Conservation (phyloP, 352 stramenopile genomes). For the Saprolegnia diclina region DNA sequence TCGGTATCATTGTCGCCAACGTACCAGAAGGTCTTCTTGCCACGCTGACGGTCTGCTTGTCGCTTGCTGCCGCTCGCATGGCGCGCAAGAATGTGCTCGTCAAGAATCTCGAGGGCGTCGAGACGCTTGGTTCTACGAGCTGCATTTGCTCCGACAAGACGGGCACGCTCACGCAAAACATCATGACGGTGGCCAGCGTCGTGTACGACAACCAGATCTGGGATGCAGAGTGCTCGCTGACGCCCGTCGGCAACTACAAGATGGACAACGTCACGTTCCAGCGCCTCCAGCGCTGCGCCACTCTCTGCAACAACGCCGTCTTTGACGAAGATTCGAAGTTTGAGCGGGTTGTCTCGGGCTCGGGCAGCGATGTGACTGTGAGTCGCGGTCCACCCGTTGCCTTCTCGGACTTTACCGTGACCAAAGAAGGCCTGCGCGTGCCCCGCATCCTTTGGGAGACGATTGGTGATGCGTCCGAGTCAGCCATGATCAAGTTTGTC, state of each 20-base stretch:
- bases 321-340: slow-evolving; percentile 80
- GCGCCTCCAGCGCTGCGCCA: slow-evolving; percentile 74
- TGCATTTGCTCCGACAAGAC: slow-evolving; percentile 96
- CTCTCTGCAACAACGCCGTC: slow-evolving; percentile 87
- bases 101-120: slow-evolving; percentile 91
- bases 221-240: slow-evolving; percentile 75
- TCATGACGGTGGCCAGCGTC: slow-evolving; percentile 92
- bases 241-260: slow-evolving; percentile 52
- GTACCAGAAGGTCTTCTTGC: slow-evolving; percentile 88
- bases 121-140: slow-evolving; percentile 89
- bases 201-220: slow-evolving; percentile 60
- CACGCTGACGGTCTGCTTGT: slow-evolving; percentile 90
- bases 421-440: slow-evolving; percentile 34
- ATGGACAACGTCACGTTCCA: slow-evolving; percentile 45
- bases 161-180: slow-evolving; percentile 90
- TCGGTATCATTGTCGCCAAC: slow-evolving; percentile 94
- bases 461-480: slow-evolving; percentile 74
- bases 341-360: slow-evolving; percentile 33
- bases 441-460: slow-evolving; percentile 42
- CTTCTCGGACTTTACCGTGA: slow-evolving; percentile 51
- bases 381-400: slow-evolving; percentile 31
- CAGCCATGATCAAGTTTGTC: slow-evolving; percentile 83
- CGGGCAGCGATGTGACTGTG: slow-evolving; percentile 23
- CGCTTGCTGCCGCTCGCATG: slow-evolving; percentile 87
- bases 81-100: slow-evolving; percentile 87